Base-by-base conservation (phyloP, 2,329 filamentous ascomycete genomes). In the Talaromyces islandicus region DNA sequence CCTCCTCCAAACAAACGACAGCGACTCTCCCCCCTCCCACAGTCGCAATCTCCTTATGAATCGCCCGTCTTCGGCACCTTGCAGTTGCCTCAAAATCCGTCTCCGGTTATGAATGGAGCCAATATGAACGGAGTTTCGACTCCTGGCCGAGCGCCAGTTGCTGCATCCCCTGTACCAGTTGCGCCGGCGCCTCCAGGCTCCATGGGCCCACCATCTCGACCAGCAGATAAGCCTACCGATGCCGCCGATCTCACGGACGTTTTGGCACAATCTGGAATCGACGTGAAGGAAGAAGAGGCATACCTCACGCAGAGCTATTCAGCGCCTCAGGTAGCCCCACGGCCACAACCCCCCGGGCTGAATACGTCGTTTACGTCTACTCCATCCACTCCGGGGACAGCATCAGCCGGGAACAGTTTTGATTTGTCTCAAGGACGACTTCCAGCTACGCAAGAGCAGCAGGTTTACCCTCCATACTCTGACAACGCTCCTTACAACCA, bases 251-350 rank as follows among this genome's bases (percentile, higher is more conserved):
- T 92, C 52, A 90, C 88, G 65, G 92, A 97, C 76, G 89, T 92
- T 56, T 76, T 96, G 58, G 88, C 88, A 19, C 90, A 89, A 19
- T 93, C 91, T 17, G 92, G 91, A 55, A 91, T 97, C 64, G 90
- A 96, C 77, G 76, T 96, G 53, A 87, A 88, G 61, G 91, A 91
- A 64, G 92, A 96, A 73, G 91, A 95, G 69, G 90, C 92, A 67
- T 90, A 86, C 65, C 81, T 94, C 73, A 87, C 90, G 51, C 86
- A 70, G 69, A 78, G 70, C 69, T 81, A 70, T 72, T 68, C 68
- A 56, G 70, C 73, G 64, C 68, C 67, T 59, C 73, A 73, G 59
- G 67, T 70, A 59, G 64, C 66, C 53, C 67, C 67, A 25, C 66
- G 73, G 63, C 58, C 57, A 78, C 85, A 66, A 75, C 81, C 56